A percentile compares a stretch with the other conserved stretches of the same genome.
Evolutionary conservation across 1,284 basidiomycete genomes (phyloP).

Genomic region (Papiliotrema laurentii): DNA sequence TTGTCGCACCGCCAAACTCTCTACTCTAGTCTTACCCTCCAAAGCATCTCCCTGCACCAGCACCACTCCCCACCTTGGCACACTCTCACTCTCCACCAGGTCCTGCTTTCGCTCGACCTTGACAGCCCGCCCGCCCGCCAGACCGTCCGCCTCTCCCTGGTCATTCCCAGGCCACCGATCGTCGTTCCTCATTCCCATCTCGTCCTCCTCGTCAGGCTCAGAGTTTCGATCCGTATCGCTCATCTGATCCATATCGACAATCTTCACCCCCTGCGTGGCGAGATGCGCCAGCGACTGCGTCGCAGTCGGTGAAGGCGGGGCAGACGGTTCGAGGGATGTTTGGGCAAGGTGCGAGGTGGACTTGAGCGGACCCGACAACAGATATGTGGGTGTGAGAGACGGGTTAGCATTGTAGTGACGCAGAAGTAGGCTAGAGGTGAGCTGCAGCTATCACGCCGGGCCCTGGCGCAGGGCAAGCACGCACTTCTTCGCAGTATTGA

Average conservation of each 20-base stretch:
- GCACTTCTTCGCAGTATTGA: conserved; percentile 41
- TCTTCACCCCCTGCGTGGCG: conserved; percentile 27
- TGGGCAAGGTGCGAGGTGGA: conserved; percentile 19
- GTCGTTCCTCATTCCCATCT: conserved; percentile 9
- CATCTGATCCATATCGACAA: conserved; percentile 44
- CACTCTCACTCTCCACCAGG: conserved; percentile 12
- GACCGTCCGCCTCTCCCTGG: conserved; percentile 9
- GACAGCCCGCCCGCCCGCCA: conserved; percentile 9
- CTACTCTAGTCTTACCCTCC: conserved; percentile 28
- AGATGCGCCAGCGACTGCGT: conserved; percentile 29
- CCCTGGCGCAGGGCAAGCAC: conserved; percentile 2
- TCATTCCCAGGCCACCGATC: conserved; percentile 6
- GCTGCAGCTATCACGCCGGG: not conserved
- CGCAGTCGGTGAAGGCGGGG: conserved; percentile 3
- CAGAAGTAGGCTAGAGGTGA: conserved; percentile 21
- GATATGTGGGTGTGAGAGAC: conserved; percentile 27
- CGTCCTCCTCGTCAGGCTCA: conserved; percentile 25
- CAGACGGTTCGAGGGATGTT: conserved; percentile 14
- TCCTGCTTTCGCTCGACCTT: conserved; percentile 11
- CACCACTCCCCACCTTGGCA: conserved; percentile 37
- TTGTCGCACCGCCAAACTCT: not conserved
- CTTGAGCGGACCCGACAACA: conserved; percentile 36
- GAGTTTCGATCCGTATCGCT: conserved; percentile 39
- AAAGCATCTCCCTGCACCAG: conserved; percentile 26
- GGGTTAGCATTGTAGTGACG: conserved; percentile 20